These are phyloP conservation scores for Fusarium sp. DNA, from an alignment of 2,329 filamentous ascomycete species.

Conservation along the genomic window DNA sequence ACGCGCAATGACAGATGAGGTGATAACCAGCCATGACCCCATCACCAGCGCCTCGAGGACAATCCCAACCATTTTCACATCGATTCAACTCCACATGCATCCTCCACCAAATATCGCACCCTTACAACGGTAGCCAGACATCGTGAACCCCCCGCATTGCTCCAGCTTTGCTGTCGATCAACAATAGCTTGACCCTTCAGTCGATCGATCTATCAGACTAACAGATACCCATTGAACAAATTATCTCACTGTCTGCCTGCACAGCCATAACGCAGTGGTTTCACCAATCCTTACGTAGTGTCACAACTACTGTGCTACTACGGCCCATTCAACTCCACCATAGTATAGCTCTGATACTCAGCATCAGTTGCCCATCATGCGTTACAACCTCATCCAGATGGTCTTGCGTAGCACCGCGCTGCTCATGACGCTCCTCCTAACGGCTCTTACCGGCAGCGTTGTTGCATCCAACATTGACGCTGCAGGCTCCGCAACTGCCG, in stretches of 20 bases:
- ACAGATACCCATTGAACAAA: constrained; percentile 1
- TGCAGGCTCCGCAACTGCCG: constrained; percentile 57
- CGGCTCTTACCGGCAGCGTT: constrained; percentile 70
- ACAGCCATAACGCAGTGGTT: neutral
- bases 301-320: constrained; percentile 5
- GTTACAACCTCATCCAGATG: constrained; percentile 58
- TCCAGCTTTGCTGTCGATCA: constrained; percentile 32
- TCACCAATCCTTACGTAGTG: constrained; percentile 7
- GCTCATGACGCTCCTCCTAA: constrained; percentile 65
- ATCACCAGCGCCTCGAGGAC: constrained; percentile 24
- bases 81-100: constrained; percentile 38
- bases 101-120: constrained; percentile 35
- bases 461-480: constrained; percentile 64
- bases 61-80: constrained; percentile 1
- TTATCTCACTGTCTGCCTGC: neutral
- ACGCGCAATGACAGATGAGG: constrained; percentile 32
- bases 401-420: constrained; percentile 64
- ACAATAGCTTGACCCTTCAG: constrained; percentile 13
- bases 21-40: constrained; percentile 26
- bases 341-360: constrained; percentile 12
- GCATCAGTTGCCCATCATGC: constrained; percentile 45
- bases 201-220: neutral
- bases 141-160: constrained; percentile 32
- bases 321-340: constrained; percentile 5
- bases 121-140: constrained; percentile 33